Base-by-base conservation (phyloP, 2,329 filamentous ascomycete species). In the Chaetomiaceae sp. region DNA sequence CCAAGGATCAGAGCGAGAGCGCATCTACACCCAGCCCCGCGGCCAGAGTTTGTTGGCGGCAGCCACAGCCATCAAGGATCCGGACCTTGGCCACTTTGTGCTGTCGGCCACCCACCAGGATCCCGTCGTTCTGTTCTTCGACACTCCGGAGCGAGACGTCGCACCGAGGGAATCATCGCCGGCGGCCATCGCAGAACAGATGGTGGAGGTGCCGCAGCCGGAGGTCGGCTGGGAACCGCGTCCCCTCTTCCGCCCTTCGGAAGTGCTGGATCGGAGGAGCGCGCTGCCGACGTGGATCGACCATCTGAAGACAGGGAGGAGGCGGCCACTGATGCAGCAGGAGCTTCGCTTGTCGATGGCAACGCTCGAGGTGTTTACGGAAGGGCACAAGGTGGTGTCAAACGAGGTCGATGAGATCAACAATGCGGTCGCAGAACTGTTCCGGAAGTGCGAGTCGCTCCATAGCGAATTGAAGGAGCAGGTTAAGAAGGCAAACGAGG, bases 351-450 rank as follows among this genome's bases (percentile, higher is more conserved):
- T 91, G 20, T 88, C 84, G 20, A 82, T 86, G 12, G 80, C 86
- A 20, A 88, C 86, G 2, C 75, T 91, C 17, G 80, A 84, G 59
- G 76, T 89, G 34, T 80, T 92, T 60, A 87, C 85, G 25, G 83
- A 88, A 55, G 83, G 83, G 0, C 88, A 92, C 67, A 83, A 86
- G 64, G 74, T 88, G 5, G 74, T 91, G 6, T 83, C 83, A 57
- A 78, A 80, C 9, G 87, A 91, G 68, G 89, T 86, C 0, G 77
- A 86, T 60, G 76, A 76, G 11, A 75, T 91, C 11, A 86, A 87
- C 15, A 72, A 80, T 39, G 87, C 85, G 1, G 87, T 85, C 1
- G 81, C 87, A 1, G 86, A 90, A 62, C 74, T 91, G 6, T 91
- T 91, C 70, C 76, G 84, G 23, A 79, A 84, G 51, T 89, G 87